Evolutionary conservation across 2,329 filamentous ascomycete genomes (phyloP).

Genomic region (Cladophialophora exuberans): DNA sequence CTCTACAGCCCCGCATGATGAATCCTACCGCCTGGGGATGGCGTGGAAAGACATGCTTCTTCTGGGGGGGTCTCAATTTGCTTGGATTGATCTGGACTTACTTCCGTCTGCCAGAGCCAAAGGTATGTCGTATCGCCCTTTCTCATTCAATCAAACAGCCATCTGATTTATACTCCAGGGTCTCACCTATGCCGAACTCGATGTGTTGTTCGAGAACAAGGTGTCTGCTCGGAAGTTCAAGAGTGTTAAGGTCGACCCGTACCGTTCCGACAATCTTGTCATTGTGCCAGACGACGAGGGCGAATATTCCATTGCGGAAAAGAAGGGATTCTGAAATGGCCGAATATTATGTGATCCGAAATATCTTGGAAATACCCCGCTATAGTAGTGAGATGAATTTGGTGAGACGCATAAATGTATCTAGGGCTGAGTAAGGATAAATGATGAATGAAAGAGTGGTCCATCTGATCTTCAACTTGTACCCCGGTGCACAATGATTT

Average conservation of each 20-base stretch:
- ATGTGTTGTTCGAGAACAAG: conserved; percentile 47
- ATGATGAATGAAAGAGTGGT: too few relatives aligned
- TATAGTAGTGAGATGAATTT: not conserved
- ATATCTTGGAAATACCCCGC: not conserved
- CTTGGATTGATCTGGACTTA: conserved; percentile 46
- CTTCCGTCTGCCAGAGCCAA: conserved; percentile 49
- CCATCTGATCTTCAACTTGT: too few relatives aligned
- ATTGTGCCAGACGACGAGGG: conserved; percentile 31
- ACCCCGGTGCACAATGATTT: too few relatives aligned
- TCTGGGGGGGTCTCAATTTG: conserved; percentile 44
- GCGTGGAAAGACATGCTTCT: conserved; percentile 43
- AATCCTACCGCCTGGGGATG: conserved; percentile 42
- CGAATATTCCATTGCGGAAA: conserved; percentile 26
- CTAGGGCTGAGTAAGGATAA: too few relatives aligned
- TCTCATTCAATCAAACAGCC: not conserved
- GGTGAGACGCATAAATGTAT: too few relatives aligned
- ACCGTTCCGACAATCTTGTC: conserved; percentile 33
- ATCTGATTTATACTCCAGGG: conserved; percentile 35
- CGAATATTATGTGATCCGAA: not conserved
- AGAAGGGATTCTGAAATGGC: conserved; percentile 26
- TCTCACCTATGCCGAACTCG: conserved; percentile 46
- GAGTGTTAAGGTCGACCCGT: conserved; percentile 39
- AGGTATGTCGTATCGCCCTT: conserved; percentile 19
- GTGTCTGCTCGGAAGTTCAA: conserved; percentile 46
- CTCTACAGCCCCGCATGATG: conserved; percentile 43